Evolutionary conservation across 2,329 filamentous ascomycete genomes (phyloP).

Genomic region (Fusarium luffae): DNA sequence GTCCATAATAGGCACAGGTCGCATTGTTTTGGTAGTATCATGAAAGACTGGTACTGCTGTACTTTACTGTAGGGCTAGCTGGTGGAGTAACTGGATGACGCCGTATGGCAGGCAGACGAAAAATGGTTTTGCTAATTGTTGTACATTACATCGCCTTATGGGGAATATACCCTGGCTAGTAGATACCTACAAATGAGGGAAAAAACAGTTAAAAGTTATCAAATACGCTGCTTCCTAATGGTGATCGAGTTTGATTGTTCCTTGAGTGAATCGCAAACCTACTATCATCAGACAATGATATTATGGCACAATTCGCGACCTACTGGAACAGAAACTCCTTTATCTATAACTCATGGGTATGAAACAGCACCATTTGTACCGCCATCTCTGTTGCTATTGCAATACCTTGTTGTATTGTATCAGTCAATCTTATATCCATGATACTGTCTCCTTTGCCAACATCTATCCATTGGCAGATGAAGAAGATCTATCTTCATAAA

Average conservation of each 20-base stretch:
- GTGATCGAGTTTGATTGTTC: neutral
- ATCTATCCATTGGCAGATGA: neutral
- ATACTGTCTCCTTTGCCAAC: neutral
- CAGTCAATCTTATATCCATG: neutral
- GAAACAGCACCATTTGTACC: neutral
- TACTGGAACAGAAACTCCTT: neutral
- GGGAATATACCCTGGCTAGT: constrained; percentile 35
- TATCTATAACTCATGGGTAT: neutral
- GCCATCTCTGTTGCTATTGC: neutral
- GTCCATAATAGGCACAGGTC: constrained; percentile 29
- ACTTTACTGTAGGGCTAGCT: constrained; percentile 47
- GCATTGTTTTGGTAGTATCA: constrained; percentile 40
- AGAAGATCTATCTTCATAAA: neutral
- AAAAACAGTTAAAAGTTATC: constrained; percentile 47
- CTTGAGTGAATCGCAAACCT: neutral
- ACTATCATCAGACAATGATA: neutral
- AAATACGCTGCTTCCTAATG: constrained; percentile 1
- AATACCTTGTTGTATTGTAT: neutral
- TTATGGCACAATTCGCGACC: neutral
- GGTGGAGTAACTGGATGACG: constrained; percentile 24
- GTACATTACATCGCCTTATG: constrained; percentile 39
- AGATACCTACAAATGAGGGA: constrained; percentile 46
- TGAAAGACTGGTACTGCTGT: constrained; percentile 40
- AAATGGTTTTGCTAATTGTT: constrained; percentile 39
- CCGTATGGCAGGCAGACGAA: constrained; percentile 32